Percentiles rank a stretch among this genome's conserved stretches.
Evolutionary conservation across 345 rosid species (phyloP).

Genomic region (Eutrema heterophyllum): DNA sequence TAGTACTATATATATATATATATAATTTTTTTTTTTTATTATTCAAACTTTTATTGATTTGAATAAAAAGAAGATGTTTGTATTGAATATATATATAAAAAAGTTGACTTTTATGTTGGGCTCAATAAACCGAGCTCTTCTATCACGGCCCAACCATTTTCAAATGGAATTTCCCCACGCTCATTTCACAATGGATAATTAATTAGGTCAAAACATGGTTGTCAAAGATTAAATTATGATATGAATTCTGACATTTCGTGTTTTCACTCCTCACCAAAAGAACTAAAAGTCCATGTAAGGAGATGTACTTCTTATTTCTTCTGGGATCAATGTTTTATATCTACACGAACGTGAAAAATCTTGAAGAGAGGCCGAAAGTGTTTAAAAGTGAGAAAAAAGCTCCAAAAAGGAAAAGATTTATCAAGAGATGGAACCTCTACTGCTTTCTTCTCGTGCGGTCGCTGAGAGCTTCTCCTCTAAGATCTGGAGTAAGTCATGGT

Average conservation of each 20-base stretch:
- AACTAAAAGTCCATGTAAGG: neutral
- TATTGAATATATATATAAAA: neutral
- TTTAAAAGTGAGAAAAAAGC: neutral
- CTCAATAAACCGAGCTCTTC: neutral
- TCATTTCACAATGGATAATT: neutral
- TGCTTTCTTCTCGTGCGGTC: slow-evolving; percentile 31
- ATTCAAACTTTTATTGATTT: neutral
- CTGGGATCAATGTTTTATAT: slow-evolving; percentile 9
- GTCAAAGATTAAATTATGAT: no score
- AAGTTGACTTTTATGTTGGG: neutral
- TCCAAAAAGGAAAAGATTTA: neutral
- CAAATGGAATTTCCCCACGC: neutral
- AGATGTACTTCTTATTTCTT: slow-evolving; percentile 6
- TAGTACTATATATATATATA: no score
- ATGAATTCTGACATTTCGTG: neutral
- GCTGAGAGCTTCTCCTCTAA: slow-evolving; percentile 59
- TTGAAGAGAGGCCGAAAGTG: neutral
- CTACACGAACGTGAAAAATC: slow-evolving; percentile 19
- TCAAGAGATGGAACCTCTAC: slow-evolving; percentile 23
- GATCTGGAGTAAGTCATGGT: slow-evolving; percentile 61
- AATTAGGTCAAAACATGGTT: neutral
- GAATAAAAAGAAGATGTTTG: no score
- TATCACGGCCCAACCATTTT: neutral
- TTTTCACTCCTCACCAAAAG: neutral
- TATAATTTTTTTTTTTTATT: neutral